phyloP scores from a whole-genome alignment of 2,329 filamentous ascomycete genomes.

The Nemania sp. region DNA sequence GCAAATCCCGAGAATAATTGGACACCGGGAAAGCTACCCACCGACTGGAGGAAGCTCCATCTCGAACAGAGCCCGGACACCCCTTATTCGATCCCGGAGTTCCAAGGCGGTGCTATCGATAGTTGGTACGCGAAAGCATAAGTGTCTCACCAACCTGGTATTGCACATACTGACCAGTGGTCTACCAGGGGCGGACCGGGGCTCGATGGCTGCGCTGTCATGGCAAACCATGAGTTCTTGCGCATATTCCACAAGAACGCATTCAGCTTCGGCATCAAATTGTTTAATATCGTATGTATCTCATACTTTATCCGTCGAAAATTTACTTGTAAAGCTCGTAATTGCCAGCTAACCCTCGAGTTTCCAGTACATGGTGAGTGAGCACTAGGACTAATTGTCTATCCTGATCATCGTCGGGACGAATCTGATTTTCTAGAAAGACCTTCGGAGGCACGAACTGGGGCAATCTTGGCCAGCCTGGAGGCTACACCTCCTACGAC shows the following conservation, averaged over 20 bases:
- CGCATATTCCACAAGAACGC: slow-evolving; percentile 81
- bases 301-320: not conserved
- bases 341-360: not conserved
- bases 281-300: slow-evolving; percentile 60
- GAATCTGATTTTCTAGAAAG: slow-evolving; percentile 38
- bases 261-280: slow-evolving; percentile 54
- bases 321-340: not conserved
- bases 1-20: slow-evolving; percentile 51
- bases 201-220: slow-evolving; percentile 64
- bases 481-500: slow-evolving; percentile 64
- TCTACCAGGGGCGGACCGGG: slow-evolving; percentile 72
- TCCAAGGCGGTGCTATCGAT: slow-evolving; percentile 62
- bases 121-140: slow-evolving; percentile 13
- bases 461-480: slow-evolving; percentile 76
- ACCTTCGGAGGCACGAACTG: slow-evolving; percentile 81
- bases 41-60: slow-evolving; percentile 24
- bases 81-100: slow-evolving; percentile 47
- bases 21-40: slow-evolving; percentile 24
- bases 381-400: not conserved
- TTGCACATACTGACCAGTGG: slow-evolving; percentile 67
- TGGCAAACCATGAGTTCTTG: slow-evolving; percentile 75
- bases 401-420: not conserved
- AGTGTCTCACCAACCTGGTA: slow-evolving; percentile 46
- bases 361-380: slow-evolving; percentile 59
- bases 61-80: slow-evolving; percentile 30